A percentile compares a stretch with the other conserved stretches of the same genome.
These are phyloP conservation scores for Peltaster fructicola DNA, from an alignment of 2,329 filamentous ascomycete species.

Conservation along the genomic window DNA sequence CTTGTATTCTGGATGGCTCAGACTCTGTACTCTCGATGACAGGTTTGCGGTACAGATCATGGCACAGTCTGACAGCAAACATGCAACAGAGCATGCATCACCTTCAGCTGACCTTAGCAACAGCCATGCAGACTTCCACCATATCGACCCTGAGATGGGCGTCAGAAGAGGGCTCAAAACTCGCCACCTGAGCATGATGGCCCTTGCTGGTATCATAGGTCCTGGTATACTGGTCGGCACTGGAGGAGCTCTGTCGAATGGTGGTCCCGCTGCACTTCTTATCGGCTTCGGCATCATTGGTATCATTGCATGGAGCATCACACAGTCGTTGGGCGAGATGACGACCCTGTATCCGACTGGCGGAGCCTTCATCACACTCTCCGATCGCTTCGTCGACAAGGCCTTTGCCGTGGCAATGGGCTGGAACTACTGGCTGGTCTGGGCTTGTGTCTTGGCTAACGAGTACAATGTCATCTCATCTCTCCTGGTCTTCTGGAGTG, in stretches of 20 bases:
- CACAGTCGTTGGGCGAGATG: slow-evolving; percentile 59
- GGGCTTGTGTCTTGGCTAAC: slow-evolving; percentile 47
- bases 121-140: no score
- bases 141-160: slow-evolving; percentile 43
- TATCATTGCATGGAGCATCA: slow-evolving; percentile 47
- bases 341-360: slow-evolving; percentile 56
- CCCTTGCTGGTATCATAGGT: slow-evolving; percentile 37
- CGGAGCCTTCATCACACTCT: slow-evolving; percentile 53
- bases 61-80: no score
- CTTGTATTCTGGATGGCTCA: no score
- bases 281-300: slow-evolving; percentile 60
- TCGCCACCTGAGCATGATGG: slow-evolving; percentile 44
- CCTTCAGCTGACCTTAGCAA: no score
- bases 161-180: slow-evolving; percentile 55
- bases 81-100: no score
- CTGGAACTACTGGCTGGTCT: slow-evolving; percentile 57
- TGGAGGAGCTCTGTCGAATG: slow-evolving; percentile 48
- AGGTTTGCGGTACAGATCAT: no score
- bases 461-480: slow-evolving; percentile 54
- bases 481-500: slow-evolving; percentile 49
- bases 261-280: slow-evolving; percentile 52
- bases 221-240: slow-evolving; percentile 51
- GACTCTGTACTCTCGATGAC: no score
- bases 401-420: slow-evolving; percentile 51
- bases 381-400: slow-evolving; percentile 53